A percentile compares a stretch with the other conserved stretches of the same genome.
Conservation (phyloP, 2,329 filamentous ascomycete species). For the Pleochaeta shiraiana region DNA sequence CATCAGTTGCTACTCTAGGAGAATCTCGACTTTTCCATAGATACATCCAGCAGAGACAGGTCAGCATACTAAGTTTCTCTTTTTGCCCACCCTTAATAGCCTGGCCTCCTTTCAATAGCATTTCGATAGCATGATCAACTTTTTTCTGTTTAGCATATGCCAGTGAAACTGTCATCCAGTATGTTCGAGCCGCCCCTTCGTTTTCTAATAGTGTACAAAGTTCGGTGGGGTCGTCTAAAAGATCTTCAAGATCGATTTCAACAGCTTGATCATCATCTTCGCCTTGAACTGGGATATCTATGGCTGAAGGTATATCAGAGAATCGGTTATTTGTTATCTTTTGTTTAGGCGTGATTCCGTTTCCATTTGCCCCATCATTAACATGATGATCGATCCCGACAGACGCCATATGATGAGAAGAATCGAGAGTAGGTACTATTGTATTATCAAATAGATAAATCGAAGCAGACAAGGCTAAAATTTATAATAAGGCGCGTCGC, state of each 20-base stretch:
- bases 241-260: conserved; percentile 79
- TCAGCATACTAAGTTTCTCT: conserved; percentile 43
- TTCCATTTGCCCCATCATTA: conserved; percentile 15
- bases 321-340: conserved; percentile 26
- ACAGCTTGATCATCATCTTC: conserved; percentile 50
- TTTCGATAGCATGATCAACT: conserved; percentile 61
- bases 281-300: conserved; percentile 42
- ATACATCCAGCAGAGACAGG: conserved; percentile 48
- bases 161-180: conserved; percentile 96
- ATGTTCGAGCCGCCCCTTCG: conserved; percentile 72
- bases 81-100: conserved; percentile 38
- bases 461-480: too few species aligned
- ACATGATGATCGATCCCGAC: conserved; percentile 10
- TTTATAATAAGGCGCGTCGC: too few species aligned
- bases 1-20: conserved; percentile 41
- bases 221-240: conserved; percentile 85
- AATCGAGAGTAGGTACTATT: too few species aligned
- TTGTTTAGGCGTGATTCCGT: conserved; percentile 9
- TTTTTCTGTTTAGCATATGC: conserved; percentile 95
- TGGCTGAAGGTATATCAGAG: conserved; percentile 39
- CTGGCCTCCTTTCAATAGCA: conserved; percentile 41
- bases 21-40: conserved; percentile 48
- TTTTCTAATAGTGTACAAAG: conserved; percentile 90
- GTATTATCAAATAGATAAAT: too few species aligned
- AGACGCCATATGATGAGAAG: conserved; percentile 15